Evolutionary conservation across 2,329 filamentous ascomycete genomes (phyloP), one percentile per base, ranked within the genome.

Genomic region (Zymoseptoria tritici): DNA sequence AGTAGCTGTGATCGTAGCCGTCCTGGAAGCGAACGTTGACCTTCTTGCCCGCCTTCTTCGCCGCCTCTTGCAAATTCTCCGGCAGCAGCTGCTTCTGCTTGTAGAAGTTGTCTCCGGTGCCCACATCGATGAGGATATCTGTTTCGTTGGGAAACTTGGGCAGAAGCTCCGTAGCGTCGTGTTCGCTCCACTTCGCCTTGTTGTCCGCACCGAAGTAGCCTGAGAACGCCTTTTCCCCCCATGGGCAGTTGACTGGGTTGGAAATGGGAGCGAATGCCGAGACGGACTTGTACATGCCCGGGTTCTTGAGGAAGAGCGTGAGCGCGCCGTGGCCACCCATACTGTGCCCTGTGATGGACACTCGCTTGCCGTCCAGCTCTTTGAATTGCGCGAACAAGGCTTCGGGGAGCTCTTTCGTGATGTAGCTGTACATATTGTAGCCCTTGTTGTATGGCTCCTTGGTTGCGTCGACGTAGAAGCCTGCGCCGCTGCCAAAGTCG

Each of bases 301-400:
- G 92, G 77, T 97, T 88, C 79, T 90, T 93, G 56, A 99, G 82
- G 80, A 89, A 97, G 68, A 97, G 78, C 52, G 92, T 96, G 68
- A 99, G 80, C 52, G 94, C 94, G 64, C 94, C 94, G 76, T 99
- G 94, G 0, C 94, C 94, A 66, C 94, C 94, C 94, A 99, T 99
- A 69, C 87, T 92, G 79, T 99, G 94, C 5, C 94, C 94, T 49
- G 90, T 90, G 70, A 99, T 94, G 75, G 87, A 88, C 58, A 97
- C 85, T 49, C 87, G 82, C 26, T 70, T 76, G 0, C 75, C 71
- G 74, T 97, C 93, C 29, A 99, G 79, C 71, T 85, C 81, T 54
- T 73, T 79, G 76, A 91, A 96, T 24, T 83, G 81, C 29, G 76
- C 75, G 75, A 92, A 95, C 22, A 97, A 82, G 1, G 86, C 80